A percentile compares a stretch with the other conserved stretches of the same genome.
Conservation (phyloP, 371 early-diverging fungal genomes). For the Coemansia sp. region DNA sequence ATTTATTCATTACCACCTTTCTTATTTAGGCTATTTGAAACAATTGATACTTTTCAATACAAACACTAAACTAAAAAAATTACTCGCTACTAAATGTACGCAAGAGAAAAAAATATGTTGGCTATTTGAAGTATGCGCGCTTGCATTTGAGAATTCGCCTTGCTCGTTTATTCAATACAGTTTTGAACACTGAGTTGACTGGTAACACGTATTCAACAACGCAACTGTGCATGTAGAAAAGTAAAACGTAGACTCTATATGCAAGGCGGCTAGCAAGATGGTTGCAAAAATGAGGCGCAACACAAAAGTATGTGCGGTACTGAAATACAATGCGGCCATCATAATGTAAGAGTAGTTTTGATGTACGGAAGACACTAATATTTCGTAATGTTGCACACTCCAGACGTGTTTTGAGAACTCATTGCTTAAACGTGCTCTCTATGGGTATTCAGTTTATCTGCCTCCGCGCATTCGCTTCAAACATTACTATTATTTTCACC, state of each 20-base stretch:
- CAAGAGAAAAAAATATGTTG: background rate
- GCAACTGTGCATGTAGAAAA: background rate
- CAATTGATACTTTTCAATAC: background rate
- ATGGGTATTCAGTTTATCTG: background rate
- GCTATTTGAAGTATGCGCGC: background rate
- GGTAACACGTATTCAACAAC: background rate
- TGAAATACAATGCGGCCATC: background rate
- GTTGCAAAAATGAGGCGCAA: background rate
- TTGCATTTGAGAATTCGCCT: conserved; percentile 2
- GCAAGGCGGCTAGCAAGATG: too few species aligned
- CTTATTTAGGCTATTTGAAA: too few species aligned
- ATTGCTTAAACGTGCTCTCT: background rate
- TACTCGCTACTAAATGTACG: background rate
- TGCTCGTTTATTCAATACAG: background rate
- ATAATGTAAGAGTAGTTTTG: background rate
- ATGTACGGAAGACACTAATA: background rate
- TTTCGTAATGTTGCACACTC: conserved; percentile 3
- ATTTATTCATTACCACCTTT: too few species aligned
- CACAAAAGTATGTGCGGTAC: background rate
- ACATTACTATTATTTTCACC: background rate
- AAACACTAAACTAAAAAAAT: background rate
- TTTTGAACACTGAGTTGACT: too few species aligned
- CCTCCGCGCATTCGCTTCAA: background rate
- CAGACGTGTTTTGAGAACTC: conserved; percentile 5
- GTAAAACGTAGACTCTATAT: background rate